These are phyloP conservation scores for Erythrophleum ivorense DNA, from an alignment of 331 rosid species.

Conservation along the genomic window DNA sequence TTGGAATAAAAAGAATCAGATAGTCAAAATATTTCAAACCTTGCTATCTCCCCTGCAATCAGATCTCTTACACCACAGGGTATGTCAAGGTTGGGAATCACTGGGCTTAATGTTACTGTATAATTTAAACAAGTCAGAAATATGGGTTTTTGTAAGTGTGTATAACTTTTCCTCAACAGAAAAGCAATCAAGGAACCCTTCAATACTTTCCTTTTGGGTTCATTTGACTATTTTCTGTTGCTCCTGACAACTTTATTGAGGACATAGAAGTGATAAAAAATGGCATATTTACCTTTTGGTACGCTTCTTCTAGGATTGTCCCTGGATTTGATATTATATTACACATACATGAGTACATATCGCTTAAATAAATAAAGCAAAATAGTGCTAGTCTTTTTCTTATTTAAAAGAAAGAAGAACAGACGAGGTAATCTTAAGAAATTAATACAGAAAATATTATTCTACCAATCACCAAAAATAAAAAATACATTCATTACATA, in stretches of 20 bases:
- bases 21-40: background rate
- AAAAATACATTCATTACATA: background rate
- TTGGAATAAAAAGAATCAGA: background rate
- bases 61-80: background rate
- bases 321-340: slow-evolving; percentile 2
- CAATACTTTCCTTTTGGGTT: background rate
- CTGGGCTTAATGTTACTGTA: no score
- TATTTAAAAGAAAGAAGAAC: background rate
- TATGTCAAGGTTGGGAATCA: no score
- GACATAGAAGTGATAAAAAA: no score
- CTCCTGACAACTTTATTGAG: background rate
- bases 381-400: background rate
- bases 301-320: slow-evolving; percentile 84
- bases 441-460: background rate
- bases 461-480: background rate
- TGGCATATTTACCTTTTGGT: slow-evolving; percentile 4
- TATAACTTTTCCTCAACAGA: background rate
- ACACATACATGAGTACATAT: background rate
- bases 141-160: no score
- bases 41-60: background rate
- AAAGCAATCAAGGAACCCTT: background rate
- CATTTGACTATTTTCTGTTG: background rate
- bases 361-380: background rate
- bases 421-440: background rate
- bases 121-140: no score